Evolutionary conservation across 2,329 filamentous ascomycete species (phyloP), one percentile per base, ranked within the genome.

Genomic region (Colletotrichum sp.): DNA sequence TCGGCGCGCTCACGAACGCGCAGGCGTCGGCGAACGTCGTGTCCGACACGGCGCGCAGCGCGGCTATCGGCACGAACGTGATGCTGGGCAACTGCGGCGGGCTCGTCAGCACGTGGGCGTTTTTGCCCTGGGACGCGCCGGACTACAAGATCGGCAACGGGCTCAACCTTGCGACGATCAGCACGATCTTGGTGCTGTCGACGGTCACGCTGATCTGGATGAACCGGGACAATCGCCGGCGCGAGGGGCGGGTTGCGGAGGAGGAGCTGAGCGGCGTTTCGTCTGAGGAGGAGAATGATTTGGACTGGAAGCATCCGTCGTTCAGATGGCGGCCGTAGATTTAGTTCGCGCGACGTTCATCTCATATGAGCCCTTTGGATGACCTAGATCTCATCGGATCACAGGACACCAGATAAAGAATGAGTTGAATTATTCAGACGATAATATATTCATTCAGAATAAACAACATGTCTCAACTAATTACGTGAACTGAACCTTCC

Each of bases 81-180:
- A 92, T 93, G 90, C 83, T 92, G n/a, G 92, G 91, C n/a, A 93
- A 93, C 76, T 81, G 93, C n/a, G 92, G 92, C 3, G 68, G 68
- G 24, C 24, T 71, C 8, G n/a, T 64, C 34, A 39, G 24, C 60
- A 65, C 24, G 0, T 94, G 92, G 92, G 88, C 87, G 2, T 94
- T 93, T 83, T 79, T 94, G 59, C 89, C 90, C 0, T 90, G 85
- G 69, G 93, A 95, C 79, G 89, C 79, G 0, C 93, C 93, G 0
- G 84, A 94, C 75, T 95, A 91, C 79, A 90, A 85, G 30, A 94
- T 94, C 85, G 94, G 93, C 1, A 95, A 95, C 80, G 93, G 93
- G 0, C 81, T 95, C 21, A 95, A 95, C 81, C 80, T 95, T 59
- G 93, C 90, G 0, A 92, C 91, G 0, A 87, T 88, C n/a, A 87